phyloP scores from a whole-genome alignment of 352 stramenopile species.

The Phytophthora macrochlamydospora region DNA sequence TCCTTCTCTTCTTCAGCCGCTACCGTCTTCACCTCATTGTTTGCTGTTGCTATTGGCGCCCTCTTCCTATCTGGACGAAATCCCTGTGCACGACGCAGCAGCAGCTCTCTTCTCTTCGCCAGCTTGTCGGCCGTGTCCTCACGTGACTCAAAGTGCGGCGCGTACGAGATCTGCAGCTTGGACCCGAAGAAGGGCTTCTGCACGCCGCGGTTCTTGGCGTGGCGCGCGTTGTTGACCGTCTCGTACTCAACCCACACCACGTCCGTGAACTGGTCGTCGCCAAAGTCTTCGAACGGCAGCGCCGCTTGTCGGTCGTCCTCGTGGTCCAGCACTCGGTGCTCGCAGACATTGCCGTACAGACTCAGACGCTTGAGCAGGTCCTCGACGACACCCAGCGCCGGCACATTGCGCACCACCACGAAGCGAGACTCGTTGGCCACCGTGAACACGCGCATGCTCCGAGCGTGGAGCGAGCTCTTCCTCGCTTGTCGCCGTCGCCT shows the following conservation, averaged over 20 bases:
- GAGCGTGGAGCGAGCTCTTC: too few relatives aligned
- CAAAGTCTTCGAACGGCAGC: constrained; percentile 16
- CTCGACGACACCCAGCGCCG: constrained; percentile 56
- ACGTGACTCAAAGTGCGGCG: constrained; percentile 59
- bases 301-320: constrained; percentile 41
- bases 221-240: constrained; percentile 74
- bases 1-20: constrained; percentile 11
- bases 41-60: neutral
- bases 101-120: constrained; percentile 57
- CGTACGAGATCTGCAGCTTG: constrained; percentile 67
- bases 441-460: constrained; percentile 58
- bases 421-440: constrained; percentile 65
- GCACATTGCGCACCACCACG: constrained; percentile 67
- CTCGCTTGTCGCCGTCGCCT: too few relatives aligned
- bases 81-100: constrained; percentile 35
- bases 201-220: constrained; percentile 61
- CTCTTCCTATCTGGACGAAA: neutral
- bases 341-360: constrained; percentile 56
- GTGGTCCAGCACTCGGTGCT: constrained; percentile 59
- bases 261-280: constrained; percentile 54
- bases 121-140: constrained; percentile 72
- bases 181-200: constrained; percentile 73
- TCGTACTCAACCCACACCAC: constrained; percentile 77
- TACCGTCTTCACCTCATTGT: constrained; percentile 3
- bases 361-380: constrained; percentile 61